These are phyloP conservation scores for Colletotrichum endophyticum DNA, from an alignment of 2,329 filamentous ascomycete species.

Conservation along the genomic window DNA sequence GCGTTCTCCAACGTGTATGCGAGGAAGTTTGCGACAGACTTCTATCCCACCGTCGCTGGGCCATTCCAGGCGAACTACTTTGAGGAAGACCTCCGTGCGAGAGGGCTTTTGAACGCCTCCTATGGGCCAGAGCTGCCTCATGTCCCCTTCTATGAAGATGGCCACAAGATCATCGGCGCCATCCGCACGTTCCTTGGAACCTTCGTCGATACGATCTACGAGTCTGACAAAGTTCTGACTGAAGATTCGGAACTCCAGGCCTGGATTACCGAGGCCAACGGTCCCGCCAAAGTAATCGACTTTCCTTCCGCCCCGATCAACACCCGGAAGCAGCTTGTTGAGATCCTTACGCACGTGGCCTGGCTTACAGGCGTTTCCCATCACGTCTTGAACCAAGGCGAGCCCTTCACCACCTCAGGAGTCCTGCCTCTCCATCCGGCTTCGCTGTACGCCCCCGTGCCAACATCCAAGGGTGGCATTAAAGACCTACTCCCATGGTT, in stretches of 20 bases:
- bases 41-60: rapidly evolving
- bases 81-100: not conserved
- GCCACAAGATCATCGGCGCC: not conserved
- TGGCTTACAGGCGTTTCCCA: not conserved
- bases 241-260: not conserved
- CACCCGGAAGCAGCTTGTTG: not conserved
- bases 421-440: not conserved
- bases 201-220: not conserved
- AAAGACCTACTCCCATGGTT: not conserved
- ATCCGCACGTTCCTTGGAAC: not conserved
- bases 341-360: not conserved
- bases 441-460: not conserved
- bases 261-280: not conserved
- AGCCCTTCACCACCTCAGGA: not conserved
- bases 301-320: not conserved
- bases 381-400: not conserved
- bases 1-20: not conserved
- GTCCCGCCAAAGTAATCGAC: not conserved
- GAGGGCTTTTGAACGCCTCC: not conserved
- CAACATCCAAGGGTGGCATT: not conserved
- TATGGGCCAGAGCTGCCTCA: not conserved
- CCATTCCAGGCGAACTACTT: not conserved
- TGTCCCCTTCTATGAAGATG: not conserved
- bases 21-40: not conserved
- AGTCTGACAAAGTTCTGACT: not conserved